phyloP scores from a whole-genome alignment of 352 stramenopile genomes.

The Thraustotheca clavata region DNA sequence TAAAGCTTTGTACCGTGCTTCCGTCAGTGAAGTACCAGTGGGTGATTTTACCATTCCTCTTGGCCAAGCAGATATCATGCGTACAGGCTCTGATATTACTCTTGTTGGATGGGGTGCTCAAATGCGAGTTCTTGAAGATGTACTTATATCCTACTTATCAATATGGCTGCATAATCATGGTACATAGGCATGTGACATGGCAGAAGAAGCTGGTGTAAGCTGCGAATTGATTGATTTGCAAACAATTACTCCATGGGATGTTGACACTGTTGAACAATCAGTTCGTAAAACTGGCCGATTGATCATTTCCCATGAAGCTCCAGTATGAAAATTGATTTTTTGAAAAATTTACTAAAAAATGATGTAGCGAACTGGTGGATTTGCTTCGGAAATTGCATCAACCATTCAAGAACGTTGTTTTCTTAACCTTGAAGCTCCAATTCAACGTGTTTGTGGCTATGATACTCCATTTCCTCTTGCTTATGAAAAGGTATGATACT shows the following conservation, averaged over 20 bases:
- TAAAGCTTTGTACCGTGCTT: constrained; percentile 96
- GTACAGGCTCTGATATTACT: constrained; percentile 89
- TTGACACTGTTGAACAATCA: constrained; percentile 89
- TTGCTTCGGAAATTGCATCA: constrained; percentile 94
- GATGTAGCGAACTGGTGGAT: constrained; percentile 81
- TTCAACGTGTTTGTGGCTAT: constrained; percentile 91
- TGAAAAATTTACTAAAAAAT: not conserved
- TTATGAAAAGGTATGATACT: constrained; percentile 84
- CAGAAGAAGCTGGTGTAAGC: constrained; percentile 88
- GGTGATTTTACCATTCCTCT: constrained; percentile 93
- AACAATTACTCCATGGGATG: constrained; percentile 97
- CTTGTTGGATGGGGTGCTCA: constrained; percentile 92
- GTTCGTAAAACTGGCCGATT: constrained; percentile 97
- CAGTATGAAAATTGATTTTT: constrained; percentile 50
- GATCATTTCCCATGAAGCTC: constrained; percentile 95
- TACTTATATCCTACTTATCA: constrained; percentile 10
- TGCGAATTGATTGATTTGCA: constrained; percentile 97
- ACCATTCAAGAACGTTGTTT: constrained; percentile 93
- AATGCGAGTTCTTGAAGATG: constrained; percentile 77
- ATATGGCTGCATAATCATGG: not conserved
- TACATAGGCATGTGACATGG: constrained; percentile 63
- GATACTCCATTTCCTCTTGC: constrained; percentile 96
- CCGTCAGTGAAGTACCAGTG: constrained; percentile 93
- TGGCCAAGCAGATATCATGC: constrained; percentile 92
- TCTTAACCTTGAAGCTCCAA: constrained; percentile 92